A percentile compares a stretch with the other conserved stretches of the same genome.
These are phyloP conservation scores for Penicillium psychrofluorescens DNA, from an alignment of 495 filamentous ascomycete species.

Conservation along the genomic window DNA sequence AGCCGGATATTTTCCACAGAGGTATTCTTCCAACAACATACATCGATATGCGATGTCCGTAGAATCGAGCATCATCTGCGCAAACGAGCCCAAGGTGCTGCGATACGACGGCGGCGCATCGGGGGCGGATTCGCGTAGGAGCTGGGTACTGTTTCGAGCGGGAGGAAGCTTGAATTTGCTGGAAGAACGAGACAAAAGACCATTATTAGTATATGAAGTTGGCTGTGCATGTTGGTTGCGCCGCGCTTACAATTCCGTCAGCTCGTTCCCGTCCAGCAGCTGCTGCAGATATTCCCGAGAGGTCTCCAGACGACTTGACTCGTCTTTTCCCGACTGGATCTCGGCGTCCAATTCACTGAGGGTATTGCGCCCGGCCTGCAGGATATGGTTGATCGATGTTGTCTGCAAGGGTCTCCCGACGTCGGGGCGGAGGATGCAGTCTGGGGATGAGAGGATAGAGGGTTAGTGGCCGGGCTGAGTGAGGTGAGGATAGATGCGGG, in stretches of 20 bases:
- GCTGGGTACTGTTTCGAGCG: conserved; percentile 14
- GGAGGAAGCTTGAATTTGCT: conserved; percentile 64
- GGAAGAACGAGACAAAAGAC: conserved; percentile 12
- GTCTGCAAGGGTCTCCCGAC: conserved; percentile 36
- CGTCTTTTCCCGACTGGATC: conserved; percentile 28
- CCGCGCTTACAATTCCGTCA: conserved; percentile 63
- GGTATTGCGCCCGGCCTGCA: conserved; percentile 37
- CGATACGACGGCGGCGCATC: conserved; percentile 14
- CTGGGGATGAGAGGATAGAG: conserved; percentile 17
- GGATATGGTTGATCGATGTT: conserved; percentile 38
- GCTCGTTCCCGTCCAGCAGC: conserved; percentile 55
- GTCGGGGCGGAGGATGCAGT: conserved; percentile 32
- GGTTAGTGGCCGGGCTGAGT: conserved; percentile 1
- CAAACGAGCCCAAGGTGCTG: conserved; percentile 45
- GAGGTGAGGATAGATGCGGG: not conserved
- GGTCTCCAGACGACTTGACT: conserved; percentile 35
- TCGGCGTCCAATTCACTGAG: conserved; percentile 34
- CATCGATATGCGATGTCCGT: conserved; percentile 49
- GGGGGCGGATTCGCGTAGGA: conserved; percentile 9
- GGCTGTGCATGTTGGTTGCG: not conserved
- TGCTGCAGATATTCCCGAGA: conserved; percentile 61
- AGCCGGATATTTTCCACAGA: too few relatives aligned
- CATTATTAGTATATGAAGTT: conserved; percentile 2
- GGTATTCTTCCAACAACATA: conserved; percentile 7
- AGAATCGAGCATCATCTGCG: conserved; percentile 49